Evolutionary conservation across 176 grass and related monocot genomes (phyloP), one percentile per base, ranked within the genome.

Genomic region (Avena sativa): DNA sequence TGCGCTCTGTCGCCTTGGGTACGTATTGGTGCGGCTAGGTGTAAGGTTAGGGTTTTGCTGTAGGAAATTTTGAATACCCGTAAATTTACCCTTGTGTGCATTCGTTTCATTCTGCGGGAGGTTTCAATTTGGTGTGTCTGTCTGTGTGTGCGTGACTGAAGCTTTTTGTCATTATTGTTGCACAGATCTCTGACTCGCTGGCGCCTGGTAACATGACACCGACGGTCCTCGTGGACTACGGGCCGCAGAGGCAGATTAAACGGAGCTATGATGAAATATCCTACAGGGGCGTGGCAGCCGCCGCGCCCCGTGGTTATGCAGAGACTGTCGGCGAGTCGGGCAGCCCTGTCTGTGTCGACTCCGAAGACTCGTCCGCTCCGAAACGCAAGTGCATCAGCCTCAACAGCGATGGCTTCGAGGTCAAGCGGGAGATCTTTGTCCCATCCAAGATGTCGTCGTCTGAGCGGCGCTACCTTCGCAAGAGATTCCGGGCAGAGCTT

Each of bases 381-480:
- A 99, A 97, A 76, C 90, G 94, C 85, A 96, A 94, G 90, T 93
- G 90, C 85, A 97, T 99, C 71, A 94, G 91, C 65, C 63, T 97
- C 25, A 99, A 94, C 62, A 60, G 76, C 2, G 91, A 92, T 6
- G 89, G 62, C n/a, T 85, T 86, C 25, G 89, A 86, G 21, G 89
- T 94, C 8, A 95, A 93, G 68, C 81, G 85, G 36, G 85, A 94
- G 71, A 87, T 90, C 19, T 90, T 94, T 68, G 80, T 87, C 26
- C 84, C 93, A 0, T 89, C 87, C 0, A 99, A 92, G 87, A 86
- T 97, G 85, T 92, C 97, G 0, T 84, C 85, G 0, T 89, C 94
- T 0, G 85, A 97, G n/a, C 89, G 94, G 43, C 87, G 95, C 65
- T 77, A 82, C 21, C 84, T 97, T 16, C 83, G 90, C 63, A 83